Conservation (phyloP, 768 basidiomycete genomes). For the Cytidiella melzeri region DNA sequence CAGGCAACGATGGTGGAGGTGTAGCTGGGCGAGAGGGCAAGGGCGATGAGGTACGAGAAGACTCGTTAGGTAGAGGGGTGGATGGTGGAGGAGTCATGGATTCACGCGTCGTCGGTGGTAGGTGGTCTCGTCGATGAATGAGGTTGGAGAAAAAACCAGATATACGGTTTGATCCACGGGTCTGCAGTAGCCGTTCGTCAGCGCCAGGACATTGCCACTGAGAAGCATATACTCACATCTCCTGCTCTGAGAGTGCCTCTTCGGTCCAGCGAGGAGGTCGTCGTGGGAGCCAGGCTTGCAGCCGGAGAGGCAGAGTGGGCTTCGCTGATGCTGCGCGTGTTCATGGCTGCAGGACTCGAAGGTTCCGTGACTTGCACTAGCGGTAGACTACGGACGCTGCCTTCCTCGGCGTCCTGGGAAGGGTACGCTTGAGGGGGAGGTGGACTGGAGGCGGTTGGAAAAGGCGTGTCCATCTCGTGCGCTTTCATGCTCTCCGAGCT, state of each 20-base stretch:
- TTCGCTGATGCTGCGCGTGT: constrained; percentile 24
- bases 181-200: constrained; percentile 26
- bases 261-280: constrained; percentile 12
- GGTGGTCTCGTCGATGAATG: constrained; percentile 63
- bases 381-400: constrained; percentile 58
- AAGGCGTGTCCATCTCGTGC: constrained; percentile 28
- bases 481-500: constrained; percentile 15
- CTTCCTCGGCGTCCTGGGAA: constrained; percentile 35
- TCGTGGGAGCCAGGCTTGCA: constrained; percentile 19
- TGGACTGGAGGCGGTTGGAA: constrained; percentile 28
- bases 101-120: constrained; percentile 19
- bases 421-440: constrained; percentile 25
- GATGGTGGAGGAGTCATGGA: constrained; percentile 12
- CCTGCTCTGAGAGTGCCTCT: constrained; percentile 42
- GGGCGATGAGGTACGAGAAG: constrained; percentile 53
- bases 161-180: constrained; percentile 63
- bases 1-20: constrained; percentile 65
- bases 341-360: constrained; percentile 25
- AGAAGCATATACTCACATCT: constrained; percentile 43
- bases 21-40: constrained; percentile 46
- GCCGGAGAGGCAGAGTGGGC: constrained; percentile 23
- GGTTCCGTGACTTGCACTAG: constrained; percentile 42
- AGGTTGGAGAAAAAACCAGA: constrained; percentile 83
- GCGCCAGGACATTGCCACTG: constrained; percentile 7
- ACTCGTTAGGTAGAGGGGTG: constrained; percentile 27